Evolutionary conservation across 768 basidiomycete genomes (phyloP).

Genomic region (Trametes meyenii): DNA sequence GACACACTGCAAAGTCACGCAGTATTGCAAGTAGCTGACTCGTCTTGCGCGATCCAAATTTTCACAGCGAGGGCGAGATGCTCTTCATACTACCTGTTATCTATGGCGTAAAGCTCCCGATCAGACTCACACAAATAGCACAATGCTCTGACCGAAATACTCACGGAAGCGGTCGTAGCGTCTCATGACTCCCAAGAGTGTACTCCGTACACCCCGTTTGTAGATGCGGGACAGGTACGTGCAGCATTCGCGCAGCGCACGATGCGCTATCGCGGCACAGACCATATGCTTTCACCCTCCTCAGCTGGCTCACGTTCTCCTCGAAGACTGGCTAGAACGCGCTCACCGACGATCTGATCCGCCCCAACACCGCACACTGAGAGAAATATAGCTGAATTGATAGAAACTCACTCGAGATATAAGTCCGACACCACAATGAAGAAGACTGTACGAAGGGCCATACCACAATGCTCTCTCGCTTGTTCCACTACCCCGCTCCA

Average conservation of each 20-base stretch:
- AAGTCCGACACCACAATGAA: neutral
- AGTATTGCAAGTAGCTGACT: neutral
- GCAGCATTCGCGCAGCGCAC: neutral
- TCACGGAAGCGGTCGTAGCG: constrained; percentile 3
- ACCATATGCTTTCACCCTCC: constrained; percentile 10
- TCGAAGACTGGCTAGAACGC: neutral
- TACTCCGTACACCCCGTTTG: constrained; percentile 1
- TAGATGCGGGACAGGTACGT: neutral
- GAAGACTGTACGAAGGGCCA: neutral
- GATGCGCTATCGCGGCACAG: neutral
- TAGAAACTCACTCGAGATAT: neutral
- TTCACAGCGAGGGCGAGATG: too few species aligned
- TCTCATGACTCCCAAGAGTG: constrained; percentile 9
- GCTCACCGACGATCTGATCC: constrained; percentile 5
- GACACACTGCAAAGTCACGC: neutral
- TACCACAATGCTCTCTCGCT: constrained; percentile 6
- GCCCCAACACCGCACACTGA: constrained; percentile 2
- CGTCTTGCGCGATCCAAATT: neutral
- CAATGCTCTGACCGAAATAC: neutral
- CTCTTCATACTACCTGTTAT: constrained; percentile 5
- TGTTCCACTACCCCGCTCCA: neutral
- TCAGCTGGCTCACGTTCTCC: neutral
- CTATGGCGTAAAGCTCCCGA: constrained; percentile 14
- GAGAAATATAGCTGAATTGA: neutral
- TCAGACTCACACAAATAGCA: constrained; percentile 2